Evolutionary conservation across 768 basidiomycete genomes (phyloP).

Genomic region (Hericium alpestre): DNA sequence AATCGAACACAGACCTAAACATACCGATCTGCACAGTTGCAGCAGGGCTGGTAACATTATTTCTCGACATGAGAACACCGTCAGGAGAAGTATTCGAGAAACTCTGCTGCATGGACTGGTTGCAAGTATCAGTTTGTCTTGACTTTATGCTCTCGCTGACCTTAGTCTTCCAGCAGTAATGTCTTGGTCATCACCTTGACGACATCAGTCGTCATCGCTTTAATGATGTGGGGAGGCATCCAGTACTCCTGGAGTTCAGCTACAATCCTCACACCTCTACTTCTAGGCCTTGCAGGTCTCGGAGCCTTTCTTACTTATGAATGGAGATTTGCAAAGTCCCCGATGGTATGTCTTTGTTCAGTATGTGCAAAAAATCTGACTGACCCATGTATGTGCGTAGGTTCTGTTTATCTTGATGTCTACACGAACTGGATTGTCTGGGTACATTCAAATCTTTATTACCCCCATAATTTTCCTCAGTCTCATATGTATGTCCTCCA

Average conservation of each 20-base stretch:
- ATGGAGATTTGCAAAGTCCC: slow-evolving; percentile 19
- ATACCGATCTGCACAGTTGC: slow-evolving; percentile 24
- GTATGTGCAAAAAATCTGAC: neutral
- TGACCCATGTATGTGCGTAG: slow-evolving; percentile 9
- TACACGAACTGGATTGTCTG: slow-evolving; percentile 23
- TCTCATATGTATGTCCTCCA: neutral
- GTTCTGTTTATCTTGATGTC: slow-evolving; percentile 23
- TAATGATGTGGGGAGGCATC: slow-evolving; percentile 36
- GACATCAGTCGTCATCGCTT: slow-evolving; percentile 19
- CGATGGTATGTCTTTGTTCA: slow-evolving; percentile 20
- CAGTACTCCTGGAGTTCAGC: slow-evolving; percentile 29
- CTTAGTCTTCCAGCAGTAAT: slow-evolving; percentile 23
- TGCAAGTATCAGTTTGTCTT: slow-evolving; percentile 16
- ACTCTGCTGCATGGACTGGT: slow-evolving; percentile 27
- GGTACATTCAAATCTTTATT: slow-evolving; percentile 25
- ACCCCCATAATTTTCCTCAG: neutral
- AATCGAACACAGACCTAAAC: slow-evolving; percentile 23
- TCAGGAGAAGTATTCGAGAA: slow-evolving; percentile 21
- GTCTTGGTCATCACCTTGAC: slow-evolving; percentile 22
- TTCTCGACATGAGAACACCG: slow-evolving; percentile 25
- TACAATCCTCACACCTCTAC: slow-evolving; percentile 31
- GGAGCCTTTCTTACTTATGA: slow-evolving; percentile 29
- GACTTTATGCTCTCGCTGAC: neutral
- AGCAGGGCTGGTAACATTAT: slow-evolving; percentile 18
- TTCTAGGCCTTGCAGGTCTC: slow-evolving; percentile 29